These are phyloP conservation scores for Lasiosphaeria miniovina DNA, from an alignment of 495 filamentous ascomycete species.

Conservation along the genomic window DNA sequence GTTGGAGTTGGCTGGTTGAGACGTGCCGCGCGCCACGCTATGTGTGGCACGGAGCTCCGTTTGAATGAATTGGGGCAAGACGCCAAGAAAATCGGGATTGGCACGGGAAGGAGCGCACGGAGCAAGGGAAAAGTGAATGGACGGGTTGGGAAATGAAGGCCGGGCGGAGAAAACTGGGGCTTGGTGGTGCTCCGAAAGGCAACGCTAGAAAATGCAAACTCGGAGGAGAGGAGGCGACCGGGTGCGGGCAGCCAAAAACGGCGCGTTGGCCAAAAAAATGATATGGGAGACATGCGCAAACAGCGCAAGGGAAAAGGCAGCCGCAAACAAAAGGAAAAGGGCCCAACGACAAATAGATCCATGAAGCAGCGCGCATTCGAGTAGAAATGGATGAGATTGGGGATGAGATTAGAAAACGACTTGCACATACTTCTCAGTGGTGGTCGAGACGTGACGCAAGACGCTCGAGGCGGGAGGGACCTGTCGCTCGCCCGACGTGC, in stretches of 20 bases:
- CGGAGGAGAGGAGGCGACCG: constrained; percentile 23
- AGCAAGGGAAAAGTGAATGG: constrained; percentile 25
- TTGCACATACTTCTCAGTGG: constrained; percentile 45
- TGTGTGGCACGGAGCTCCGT: constrained; percentile 26
- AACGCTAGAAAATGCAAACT: constrained; percentile 22
- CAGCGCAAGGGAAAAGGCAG: constrained; percentile 1
- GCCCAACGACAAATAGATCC: constrained; percentile 3
- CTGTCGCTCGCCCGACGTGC: constrained; percentile 42
- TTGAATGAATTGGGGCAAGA: constrained; percentile 12
- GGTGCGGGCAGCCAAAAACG: constrained; percentile 16
- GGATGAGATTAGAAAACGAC: too few relatives aligned
- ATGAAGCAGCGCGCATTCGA: neutral
- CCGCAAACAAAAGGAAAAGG: constrained; percentile 14
- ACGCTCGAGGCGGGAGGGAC: constrained; percentile 37
- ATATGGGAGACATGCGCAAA: neutral
- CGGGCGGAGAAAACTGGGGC: constrained; percentile 35
- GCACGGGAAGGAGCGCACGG: constrained; percentile 30
- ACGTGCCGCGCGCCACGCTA: neutral
- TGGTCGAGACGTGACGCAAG: constrained; percentile 43
- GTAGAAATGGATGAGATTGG: constrained; percentile 6
- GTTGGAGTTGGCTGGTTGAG: neutral
- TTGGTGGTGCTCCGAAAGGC: constrained; percentile 24
- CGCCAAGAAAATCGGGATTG: constrained; percentile 25
- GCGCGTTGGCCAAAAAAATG: constrained; percentile 5
- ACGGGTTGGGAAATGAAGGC: constrained; percentile 31